Conservation (phyloP, 2,329 filamentous ascomycete species). For the Hypomyces rosellus region DNA sequence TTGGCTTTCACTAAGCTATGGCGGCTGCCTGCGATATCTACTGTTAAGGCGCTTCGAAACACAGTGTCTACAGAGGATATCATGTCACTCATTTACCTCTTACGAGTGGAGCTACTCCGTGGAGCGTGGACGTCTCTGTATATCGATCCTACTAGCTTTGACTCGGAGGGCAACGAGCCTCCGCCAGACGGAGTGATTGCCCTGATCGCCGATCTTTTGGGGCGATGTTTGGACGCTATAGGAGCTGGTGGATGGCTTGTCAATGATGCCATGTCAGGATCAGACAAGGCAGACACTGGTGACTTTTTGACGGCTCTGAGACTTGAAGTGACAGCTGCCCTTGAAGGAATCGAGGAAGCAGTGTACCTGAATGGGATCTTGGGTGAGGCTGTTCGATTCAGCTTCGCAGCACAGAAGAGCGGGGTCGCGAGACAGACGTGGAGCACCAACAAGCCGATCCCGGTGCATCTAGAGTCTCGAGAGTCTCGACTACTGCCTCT, state of each 20-base stretch:
- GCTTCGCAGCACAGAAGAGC: slow-evolving; percentile 33
- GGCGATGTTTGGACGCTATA: slow-evolving; percentile 68
- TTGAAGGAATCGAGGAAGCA: slow-evolving; percentile 67
- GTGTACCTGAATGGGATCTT: slow-evolving; percentile 58
- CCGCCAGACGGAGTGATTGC: slow-evolving; percentile 63
- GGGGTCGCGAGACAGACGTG: slow-evolving; percentile 21
- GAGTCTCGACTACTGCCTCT: slow-evolving; percentile 58
- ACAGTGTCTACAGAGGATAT: slow-evolving; percentile 62
- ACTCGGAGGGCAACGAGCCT: slow-evolving; percentile 32
- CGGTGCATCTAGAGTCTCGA: slow-evolving; percentile 33
- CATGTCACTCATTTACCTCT: slow-evolving; percentile 63
- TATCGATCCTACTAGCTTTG: slow-evolving; percentile 49
- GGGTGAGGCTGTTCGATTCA: slow-evolving; percentile 60
- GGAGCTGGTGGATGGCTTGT: slow-evolving; percentile 69
- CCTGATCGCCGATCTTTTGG: slow-evolving; percentile 65
- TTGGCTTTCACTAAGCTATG: slow-evolving; percentile 64
- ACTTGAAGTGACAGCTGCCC: slow-evolving; percentile 61
- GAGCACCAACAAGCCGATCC: slow-evolving; percentile 38
- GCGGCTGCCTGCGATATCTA: slow-evolving; percentile 52
- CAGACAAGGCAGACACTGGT: slow-evolving; percentile 48
- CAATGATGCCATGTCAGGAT: slow-evolving; percentile 48
- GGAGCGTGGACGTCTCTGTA: slow-evolving; percentile 73
- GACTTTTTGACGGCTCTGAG: slow-evolving; percentile 61
- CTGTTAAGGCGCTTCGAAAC: slow-evolving; percentile 57
- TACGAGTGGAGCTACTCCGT: slow-evolving; percentile 66